Evolutionary conservation across 31 red algal species (phyloP).

Genomic region (Bonnemaisonia californica): DNA sequence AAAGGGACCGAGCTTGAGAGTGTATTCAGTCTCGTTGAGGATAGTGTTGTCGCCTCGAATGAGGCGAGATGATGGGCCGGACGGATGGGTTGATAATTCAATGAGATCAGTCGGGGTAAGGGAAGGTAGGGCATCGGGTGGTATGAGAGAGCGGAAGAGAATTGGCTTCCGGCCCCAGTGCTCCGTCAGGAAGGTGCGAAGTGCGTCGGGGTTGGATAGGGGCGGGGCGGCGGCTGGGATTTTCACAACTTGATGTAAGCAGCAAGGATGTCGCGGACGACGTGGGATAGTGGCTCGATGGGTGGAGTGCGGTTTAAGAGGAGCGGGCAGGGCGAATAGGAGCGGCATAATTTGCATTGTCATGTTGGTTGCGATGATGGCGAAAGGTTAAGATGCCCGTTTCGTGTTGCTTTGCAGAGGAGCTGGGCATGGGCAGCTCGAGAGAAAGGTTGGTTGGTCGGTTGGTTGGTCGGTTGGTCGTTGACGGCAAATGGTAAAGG

Average conservation of each 20-base stretch:
- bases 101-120: neutral
- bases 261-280: neutral
- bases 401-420: too few relatives aligned
- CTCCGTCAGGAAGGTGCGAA: neutral
- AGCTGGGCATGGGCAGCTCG: too few relatives aligned
- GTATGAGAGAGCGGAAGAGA: neutral
- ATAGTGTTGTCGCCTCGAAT: neutral
- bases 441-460: too few relatives aligned
- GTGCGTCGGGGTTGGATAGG: neutral
- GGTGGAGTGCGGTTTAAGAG: too few relatives aligned
- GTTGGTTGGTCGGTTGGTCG: too few relatives aligned
- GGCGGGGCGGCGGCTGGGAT: neutral
- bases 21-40: conserved; percentile 25
- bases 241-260: neutral
- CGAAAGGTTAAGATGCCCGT: too few relatives aligned
- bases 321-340: too few relatives aligned
- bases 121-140: neutral
- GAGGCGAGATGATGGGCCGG: neutral
- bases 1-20: conserved; percentile 75
- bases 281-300: too few relatives aligned
- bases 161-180: neutral
- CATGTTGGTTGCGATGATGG: too few relatives aligned
- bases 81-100: neutral
- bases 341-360: too few relatives aligned
- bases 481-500: too few relatives aligned